Evolutionary conservation across 2,329 filamentous ascomycete genomes (phyloP).

Genomic region (Fusarium tricinctum): DNA sequence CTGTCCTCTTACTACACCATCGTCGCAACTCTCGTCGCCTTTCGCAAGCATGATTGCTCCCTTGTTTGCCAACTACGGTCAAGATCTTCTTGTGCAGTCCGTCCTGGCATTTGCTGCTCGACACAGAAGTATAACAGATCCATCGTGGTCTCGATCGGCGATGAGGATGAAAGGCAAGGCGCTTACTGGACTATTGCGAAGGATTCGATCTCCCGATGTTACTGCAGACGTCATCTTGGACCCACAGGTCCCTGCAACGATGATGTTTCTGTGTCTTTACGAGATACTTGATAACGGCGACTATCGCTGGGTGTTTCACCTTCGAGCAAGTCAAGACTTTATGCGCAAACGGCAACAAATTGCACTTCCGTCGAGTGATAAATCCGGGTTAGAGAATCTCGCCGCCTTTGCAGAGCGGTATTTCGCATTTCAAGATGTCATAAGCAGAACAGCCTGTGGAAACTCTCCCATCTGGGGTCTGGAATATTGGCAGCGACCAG

Average conservation of each 20-base stretch:
- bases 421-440: slow-evolving; percentile 66
- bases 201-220: slow-evolving; percentile 26
- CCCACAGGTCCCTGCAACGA: slow-evolving; percentile 41
- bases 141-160: slow-evolving; percentile 30
- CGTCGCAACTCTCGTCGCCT: slow-evolving; percentile 30
- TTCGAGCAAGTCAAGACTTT: slow-evolving; percentile 62
- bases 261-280: slow-evolving; percentile 48
- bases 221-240: slow-evolving; percentile 37
- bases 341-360: slow-evolving; percentile 56
- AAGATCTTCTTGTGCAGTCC: slow-evolving; percentile 36
- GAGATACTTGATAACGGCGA: slow-evolving; percentile 46
- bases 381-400: slow-evolving; percentile 16
- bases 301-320: slow-evolving; percentile 61
- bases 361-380: slow-evolving; percentile 27
- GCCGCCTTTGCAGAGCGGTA: slow-evolving; percentile 59
- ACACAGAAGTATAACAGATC: slow-evolving; percentile 39
- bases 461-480: slow-evolving; percentile 61
- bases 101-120: slow-evolving; percentile 44
- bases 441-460: slow-evolving; percentile 64
- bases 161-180: slow-evolving; percentile 45
- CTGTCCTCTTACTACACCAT: slow-evolving; percentile 45
- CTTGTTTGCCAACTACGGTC: slow-evolving; percentile 40
- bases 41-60: slow-evolving; percentile 42
- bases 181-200: slow-evolving; percentile 1
- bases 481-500: slow-evolving; percentile 60